Evolutionary conservation across 106 monocot genomes (phyloP).

Genomic region (Vanilla planifolia): DNA sequence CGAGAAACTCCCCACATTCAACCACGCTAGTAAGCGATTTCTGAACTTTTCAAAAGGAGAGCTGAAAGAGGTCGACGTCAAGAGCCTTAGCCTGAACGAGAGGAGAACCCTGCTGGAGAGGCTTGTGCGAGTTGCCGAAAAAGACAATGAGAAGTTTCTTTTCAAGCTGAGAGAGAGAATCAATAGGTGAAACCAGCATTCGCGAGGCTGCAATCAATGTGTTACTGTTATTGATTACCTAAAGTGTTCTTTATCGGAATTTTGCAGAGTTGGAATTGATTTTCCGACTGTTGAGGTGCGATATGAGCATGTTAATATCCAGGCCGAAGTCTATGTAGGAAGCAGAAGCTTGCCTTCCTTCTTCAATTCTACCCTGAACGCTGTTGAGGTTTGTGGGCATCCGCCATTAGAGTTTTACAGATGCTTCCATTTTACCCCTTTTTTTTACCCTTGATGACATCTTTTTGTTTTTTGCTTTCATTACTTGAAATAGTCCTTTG

Average conservation of each 20-base stretch:
- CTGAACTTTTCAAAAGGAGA: background rate
- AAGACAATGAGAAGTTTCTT: conserved; percentile 15
- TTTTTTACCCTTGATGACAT: too few species aligned
- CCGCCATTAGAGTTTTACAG: background rate
- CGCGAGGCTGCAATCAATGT: too few species aligned
- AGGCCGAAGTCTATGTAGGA: background rate
- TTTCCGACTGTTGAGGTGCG: conserved; percentile 1
- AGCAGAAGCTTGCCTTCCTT: conserved; percentile 4
- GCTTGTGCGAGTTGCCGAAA: background rate
- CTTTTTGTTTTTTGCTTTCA: too few species aligned
- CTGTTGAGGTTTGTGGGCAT: background rate
- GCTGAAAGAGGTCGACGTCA: conserved; percentile 4
- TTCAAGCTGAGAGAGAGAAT: conserved; percentile 12
- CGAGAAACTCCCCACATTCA: conserved; percentile 4
- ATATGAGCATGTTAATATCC: background rate
- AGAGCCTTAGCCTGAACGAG: background rate
- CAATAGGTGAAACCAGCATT: background rate
- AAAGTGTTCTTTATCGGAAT: too few species aligned
- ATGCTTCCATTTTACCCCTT: too few species aligned
- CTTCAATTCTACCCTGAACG: background rate
- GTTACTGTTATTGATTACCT: too few species aligned
- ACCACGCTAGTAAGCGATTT: conserved; percentile 6
- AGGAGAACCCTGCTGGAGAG: conserved; percentile 9
- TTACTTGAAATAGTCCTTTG: background rate
- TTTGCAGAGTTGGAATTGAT: background rate